These are phyloP conservation scores for Fusarium fujikuroi DNA, from an alignment of 2,329 filamentous ascomycete species.

Conservation along the genomic window DNA sequence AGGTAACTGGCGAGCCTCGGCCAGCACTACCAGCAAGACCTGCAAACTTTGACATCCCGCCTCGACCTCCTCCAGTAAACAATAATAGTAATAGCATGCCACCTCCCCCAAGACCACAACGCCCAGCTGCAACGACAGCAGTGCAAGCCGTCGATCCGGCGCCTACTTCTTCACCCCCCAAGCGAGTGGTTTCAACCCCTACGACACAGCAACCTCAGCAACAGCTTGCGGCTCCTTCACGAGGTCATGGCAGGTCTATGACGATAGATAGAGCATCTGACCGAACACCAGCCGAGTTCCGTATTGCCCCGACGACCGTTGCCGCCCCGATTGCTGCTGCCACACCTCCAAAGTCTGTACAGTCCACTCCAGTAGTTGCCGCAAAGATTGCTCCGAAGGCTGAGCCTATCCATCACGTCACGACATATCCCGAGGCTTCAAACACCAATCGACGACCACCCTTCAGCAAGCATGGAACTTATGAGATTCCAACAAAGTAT, in stretches of 20 bases:
- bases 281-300: conserved; percentile 37
- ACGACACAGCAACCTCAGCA: conserved; percentile 45
- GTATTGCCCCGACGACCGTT: conserved; percentile 38
- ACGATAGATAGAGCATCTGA: conserved; percentile 52
- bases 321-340: conserved; percentile 25
- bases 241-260: conserved; percentile 48
- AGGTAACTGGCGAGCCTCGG: conserved; percentile 56
- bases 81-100: conserved; percentile 35
- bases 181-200: conserved; percentile 48
- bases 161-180: conserved; percentile 41
- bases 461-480: conserved; percentile 74
- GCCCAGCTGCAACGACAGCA: conserved; percentile 48
- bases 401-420: conserved; percentile 62
- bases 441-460: conserved; percentile 87
- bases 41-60: conserved; percentile 43
- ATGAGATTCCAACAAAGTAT: conserved; percentile 84
- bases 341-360: conserved; percentile 32
- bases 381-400: conserved; percentile 40
- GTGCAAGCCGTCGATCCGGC: conserved; percentile 29
- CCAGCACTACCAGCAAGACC: conserved; percentile 64
- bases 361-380: conserved; percentile 32
- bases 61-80: conserved; percentile 29
- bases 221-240: conserved; percentile 46
- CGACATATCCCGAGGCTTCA: conserved; percentile 84
- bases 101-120: conserved; percentile 60